These are phyloP conservation scores for Aegilops umbellulata DNA, from an alignment of 176 grass and related monocot species.

Conservation along the genomic window DNA sequence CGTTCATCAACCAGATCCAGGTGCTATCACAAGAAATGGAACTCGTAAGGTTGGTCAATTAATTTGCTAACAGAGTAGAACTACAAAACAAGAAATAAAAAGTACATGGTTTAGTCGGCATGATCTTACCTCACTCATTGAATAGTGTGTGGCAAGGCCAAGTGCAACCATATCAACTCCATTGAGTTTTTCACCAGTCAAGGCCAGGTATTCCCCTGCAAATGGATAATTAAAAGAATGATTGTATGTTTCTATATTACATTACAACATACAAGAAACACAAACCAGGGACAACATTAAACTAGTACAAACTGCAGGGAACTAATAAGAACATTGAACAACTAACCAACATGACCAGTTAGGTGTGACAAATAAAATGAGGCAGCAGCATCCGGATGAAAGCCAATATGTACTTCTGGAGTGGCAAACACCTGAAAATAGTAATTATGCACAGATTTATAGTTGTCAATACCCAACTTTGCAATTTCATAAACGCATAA, in stretches of 20 bases:
- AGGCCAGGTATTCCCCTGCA: conserved; percentile 85
- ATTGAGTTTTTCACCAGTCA: conserved; percentile 86
- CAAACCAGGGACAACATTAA: neutral
- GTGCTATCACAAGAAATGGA: conserved; percentile 41
- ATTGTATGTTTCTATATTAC: neutral
- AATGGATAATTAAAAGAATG: neutral
- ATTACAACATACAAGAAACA: neutral
- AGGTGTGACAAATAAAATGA: conserved; percentile 96
- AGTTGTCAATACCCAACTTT: neutral
- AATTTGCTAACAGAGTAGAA: neutral
- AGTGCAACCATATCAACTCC: conserved; percentile 91
- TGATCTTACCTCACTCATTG: conserved; percentile 57
- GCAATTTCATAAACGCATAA: neutral
- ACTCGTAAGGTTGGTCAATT: neutral
- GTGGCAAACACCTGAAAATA: conserved; percentile 82
- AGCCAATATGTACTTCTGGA: conserved; percentile 96
- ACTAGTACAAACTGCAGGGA: neutral
- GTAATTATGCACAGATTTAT: neutral
- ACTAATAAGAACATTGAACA: neutral
- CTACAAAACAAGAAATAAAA: neutral
- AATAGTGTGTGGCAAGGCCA: conserved; percentile 94
- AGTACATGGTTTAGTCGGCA: conserved; percentile 7
- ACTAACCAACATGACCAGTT: conserved; percentile 89
- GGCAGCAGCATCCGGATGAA: conserved; percentile 94
- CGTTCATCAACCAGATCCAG: conserved; percentile 74